Evolutionary conservation across 495 filamentous ascomycete genomes (phyloP), one percentile per base, ranked within the genome.

Genomic region (Aspergillus ostianus): DNA sequence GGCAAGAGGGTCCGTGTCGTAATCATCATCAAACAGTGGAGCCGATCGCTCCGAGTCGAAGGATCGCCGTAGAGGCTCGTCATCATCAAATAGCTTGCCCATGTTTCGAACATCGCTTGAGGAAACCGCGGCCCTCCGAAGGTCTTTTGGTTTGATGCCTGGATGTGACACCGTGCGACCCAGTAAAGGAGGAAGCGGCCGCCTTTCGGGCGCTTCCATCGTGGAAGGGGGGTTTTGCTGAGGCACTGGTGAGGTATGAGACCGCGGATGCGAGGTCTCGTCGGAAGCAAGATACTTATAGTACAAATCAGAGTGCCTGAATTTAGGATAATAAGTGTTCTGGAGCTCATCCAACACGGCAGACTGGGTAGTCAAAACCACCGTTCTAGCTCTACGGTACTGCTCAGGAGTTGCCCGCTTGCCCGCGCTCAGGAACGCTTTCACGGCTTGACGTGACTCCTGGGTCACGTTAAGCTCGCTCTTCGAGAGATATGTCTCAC

Each of bases 261-360:
- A 36, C 23, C 47, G 44, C 44, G 69, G 75, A 53, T 79, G 78
- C 0, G 89, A 84, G 21, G 84, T 84, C 65, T 97, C 92, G 62
- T 96, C 92, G 1, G 93, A 90, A 10, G 94, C 90, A 5, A 98
- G 79, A 63, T 91, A 96, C 65, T 99, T 98, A 80, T 91, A 98
- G 70, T 91, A 99, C 0, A 98, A 69, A 66, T 97, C 92, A 0
- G 92, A 96, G 52, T 87, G 87, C 64, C 91, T 94, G 72, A 99
- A 99, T 47, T 86, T 87, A 19, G 87, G 85, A 59, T 93, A 93
- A 66, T 96, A 83, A 36, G 77, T 84, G 32, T 82, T 82, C 58
- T 92, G 85, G 84, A 99, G 88, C 56, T 89, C 86, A 62, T 95
- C 90, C 29, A 96, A 80, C 0, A 92, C 88, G 0, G 82, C 79